Evolutionary conservation across 345 rosid genomes (phyloP).

Genomic region (Populus euphratica): DNA sequence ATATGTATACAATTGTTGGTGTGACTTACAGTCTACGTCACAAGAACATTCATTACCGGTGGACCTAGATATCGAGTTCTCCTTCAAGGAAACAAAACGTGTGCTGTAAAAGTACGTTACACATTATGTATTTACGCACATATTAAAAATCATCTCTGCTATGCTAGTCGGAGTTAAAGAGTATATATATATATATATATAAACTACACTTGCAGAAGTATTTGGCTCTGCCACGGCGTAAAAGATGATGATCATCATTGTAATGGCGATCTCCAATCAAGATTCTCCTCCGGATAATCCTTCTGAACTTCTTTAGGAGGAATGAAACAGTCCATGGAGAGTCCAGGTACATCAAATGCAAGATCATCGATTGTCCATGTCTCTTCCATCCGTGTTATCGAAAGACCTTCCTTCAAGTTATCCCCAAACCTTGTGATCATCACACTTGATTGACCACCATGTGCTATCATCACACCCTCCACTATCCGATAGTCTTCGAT

Average conservation of each 20-base stretch:
- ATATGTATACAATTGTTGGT: neutral
- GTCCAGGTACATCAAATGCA: conserved; percentile 75
- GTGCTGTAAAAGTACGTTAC: neutral
- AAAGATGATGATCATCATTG: conserved; percentile 11
- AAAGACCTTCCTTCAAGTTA: conserved; percentile 62
- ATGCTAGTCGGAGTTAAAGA: neutral
- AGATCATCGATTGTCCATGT: conserved; percentile 80
- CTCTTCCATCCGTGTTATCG: conserved; percentile 78
- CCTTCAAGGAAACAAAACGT: neutral
- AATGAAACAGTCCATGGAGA: conserved; percentile 78
- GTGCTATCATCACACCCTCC: conserved; percentile 87
- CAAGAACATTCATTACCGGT: neutral
- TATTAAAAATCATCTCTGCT: neutral
- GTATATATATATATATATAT: neutral
- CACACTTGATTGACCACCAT: conserved; percentile 66
- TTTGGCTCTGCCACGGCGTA: neutral
- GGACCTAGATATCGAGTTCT: neutral
- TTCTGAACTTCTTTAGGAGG: conserved; percentile 70
- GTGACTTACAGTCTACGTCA: neutral
- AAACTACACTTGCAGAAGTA: neutral
- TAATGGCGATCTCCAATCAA: conserved; percentile 38
- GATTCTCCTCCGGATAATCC: conserved; percentile 33
- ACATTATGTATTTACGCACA: neutral
- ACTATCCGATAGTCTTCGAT: conserved; percentile 64
- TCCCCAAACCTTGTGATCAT: conserved; percentile 86